Conservation (phyloP, 2,329 filamentous ascomycete genomes). For the Penicillium sp. region DNA sequence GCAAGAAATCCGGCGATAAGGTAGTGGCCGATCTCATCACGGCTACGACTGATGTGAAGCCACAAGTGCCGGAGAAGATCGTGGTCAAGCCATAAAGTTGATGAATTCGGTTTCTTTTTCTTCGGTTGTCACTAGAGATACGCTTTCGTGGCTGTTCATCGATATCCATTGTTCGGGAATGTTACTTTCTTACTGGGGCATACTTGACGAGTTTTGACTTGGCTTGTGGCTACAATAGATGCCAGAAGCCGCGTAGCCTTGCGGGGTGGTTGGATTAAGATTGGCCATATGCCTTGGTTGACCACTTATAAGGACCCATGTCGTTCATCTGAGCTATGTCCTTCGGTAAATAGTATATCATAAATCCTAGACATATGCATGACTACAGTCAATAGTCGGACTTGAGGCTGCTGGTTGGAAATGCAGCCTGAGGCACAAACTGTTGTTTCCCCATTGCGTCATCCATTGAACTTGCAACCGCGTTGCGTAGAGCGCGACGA, state of each 20-base stretch:
- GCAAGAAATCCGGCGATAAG: slow-evolving; percentile 69
- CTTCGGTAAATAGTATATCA: too few relatives aligned
- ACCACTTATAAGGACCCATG: too few relatives aligned
- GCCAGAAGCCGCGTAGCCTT: too few relatives aligned
- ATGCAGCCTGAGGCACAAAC: not conserved
- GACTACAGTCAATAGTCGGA: too few relatives aligned
- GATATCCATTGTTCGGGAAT: slow-evolving; percentile 22
- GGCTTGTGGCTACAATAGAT: too few relatives aligned
- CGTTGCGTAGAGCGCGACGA: slow-evolving; percentile 12
- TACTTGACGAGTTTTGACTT: too few relatives aligned
- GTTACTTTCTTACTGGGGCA: slow-evolving; percentile 10
- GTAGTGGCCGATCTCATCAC: slow-evolving; percentile 78
- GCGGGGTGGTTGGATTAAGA: too few relatives aligned
- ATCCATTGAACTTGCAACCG: slow-evolving; percentile 12
- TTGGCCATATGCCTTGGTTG: too few relatives aligned
- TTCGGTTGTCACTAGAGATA: slow-evolving; percentile 15
- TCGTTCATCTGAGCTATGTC: too few relatives aligned
- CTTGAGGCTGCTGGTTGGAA: too few relatives aligned
- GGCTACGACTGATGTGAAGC: slow-evolving; percentile 79
- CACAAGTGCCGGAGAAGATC: slow-evolving; percentile 55
- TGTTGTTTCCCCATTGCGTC: slow-evolving; percentile 11
- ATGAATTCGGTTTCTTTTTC: slow-evolving; percentile 9
- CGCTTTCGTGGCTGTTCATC: slow-evolving; percentile 21
- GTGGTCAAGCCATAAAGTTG: slow-evolving; percentile 29
- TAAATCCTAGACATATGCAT: too few relatives aligned